Evolutionary conservation across 768 basidiomycete species (phyloP).

Genomic region (Russula sp.): DNA sequence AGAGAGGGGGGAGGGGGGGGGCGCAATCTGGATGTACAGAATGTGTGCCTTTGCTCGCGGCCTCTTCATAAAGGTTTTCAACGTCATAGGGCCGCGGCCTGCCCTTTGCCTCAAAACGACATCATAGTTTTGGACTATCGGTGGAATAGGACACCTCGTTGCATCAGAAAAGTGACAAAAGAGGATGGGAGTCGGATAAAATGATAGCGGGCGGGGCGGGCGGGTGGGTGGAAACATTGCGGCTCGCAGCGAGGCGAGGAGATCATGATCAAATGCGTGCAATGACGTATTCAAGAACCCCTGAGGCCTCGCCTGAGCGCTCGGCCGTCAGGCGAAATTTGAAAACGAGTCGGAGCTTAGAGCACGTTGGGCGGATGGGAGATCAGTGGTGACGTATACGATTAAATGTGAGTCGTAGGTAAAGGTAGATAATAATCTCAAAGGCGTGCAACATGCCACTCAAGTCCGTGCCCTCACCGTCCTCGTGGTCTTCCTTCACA

Average conservation of each 20-base stretch:
- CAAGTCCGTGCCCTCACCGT: background rate
- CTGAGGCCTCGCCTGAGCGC: background rate
- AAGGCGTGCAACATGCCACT: background rate
- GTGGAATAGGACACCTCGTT: slow-evolving; percentile 3
- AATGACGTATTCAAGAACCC: slow-evolving; percentile 4
- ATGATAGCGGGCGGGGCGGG: background rate
- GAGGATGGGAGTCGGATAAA: slow-evolving; percentile 1
- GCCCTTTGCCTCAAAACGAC: slow-evolving; percentile 19
- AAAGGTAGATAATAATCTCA: background rate
- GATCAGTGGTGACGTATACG: slow-evolving; percentile 7
- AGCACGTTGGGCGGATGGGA: background rate
- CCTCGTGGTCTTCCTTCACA: slow-evolving; percentile 3
- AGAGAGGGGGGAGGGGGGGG: background rate
- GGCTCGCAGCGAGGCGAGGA: background rate
- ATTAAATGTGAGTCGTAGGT: slow-evolving; percentile 1
- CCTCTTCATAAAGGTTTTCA: slow-evolving; percentile 12
- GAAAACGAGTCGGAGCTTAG: background rate
- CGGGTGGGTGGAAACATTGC: background rate
- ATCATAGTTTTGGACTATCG: slow-evolving; percentile 1
- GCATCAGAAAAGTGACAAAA: slow-evolving; percentile 1
- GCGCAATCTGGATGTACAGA: slow-evolving; percentile 10
- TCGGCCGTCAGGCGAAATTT: slow-evolving; percentile 5
- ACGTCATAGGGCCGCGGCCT: slow-evolving; percentile 18
- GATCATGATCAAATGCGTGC: background rate
- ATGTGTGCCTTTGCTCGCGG: background rate